Conservation (phyloP, 2,329 filamentous ascomycete species). For the Chrysosporium queenslandicum region DNA sequence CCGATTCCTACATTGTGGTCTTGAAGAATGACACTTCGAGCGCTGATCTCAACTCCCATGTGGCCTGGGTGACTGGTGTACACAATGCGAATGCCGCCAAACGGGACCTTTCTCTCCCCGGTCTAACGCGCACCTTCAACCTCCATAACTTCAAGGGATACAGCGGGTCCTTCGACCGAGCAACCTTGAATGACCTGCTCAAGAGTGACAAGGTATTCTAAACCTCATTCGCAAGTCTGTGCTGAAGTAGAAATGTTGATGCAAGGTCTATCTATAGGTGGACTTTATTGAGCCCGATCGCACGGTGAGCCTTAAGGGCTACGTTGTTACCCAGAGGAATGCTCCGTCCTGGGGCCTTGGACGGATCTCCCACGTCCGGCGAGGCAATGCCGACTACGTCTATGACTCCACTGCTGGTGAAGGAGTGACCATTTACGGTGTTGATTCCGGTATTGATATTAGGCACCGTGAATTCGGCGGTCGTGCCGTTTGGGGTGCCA, state of each 20-base stretch:
- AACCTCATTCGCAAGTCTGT: not conserved
- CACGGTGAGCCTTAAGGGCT: not conserved
- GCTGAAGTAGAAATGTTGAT: no score
- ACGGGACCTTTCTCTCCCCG: not conserved
- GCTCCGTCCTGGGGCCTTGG: conserved; percentile 29
- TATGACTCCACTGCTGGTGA: conserved; percentile 30
- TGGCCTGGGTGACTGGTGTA: not conserved
- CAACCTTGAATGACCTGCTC: conserved; percentile 8
- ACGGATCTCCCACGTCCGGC: conserved; percentile 25
- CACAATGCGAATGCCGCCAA: not conserved
- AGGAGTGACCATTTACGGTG: conserved; percentile 29
- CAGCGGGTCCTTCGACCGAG: conserved; percentile 10
- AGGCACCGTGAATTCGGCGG: conserved; percentile 29
- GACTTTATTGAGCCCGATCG: conserved; percentile 13
- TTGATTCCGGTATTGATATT: conserved; percentile 32
- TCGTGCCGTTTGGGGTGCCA: conserved; percentile 29
- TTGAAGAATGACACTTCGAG: conserved; percentile 9
- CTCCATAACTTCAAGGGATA: conserved; percentile 1
- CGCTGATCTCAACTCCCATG: conserved; percentile 5
- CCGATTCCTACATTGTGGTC: conserved; percentile 12
- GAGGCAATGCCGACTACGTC: conserved; percentile 24
- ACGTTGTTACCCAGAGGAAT: conserved; percentile 16
- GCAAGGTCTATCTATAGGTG: conserved; percentile 7
- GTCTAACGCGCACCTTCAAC: not conserved
- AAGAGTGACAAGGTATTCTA: conserved; percentile 3